These are phyloP conservation scores for Exsudoporus frostii DNA, from an alignment of 768 basidiomycete genomes.

Conservation along the genomic window DNA sequence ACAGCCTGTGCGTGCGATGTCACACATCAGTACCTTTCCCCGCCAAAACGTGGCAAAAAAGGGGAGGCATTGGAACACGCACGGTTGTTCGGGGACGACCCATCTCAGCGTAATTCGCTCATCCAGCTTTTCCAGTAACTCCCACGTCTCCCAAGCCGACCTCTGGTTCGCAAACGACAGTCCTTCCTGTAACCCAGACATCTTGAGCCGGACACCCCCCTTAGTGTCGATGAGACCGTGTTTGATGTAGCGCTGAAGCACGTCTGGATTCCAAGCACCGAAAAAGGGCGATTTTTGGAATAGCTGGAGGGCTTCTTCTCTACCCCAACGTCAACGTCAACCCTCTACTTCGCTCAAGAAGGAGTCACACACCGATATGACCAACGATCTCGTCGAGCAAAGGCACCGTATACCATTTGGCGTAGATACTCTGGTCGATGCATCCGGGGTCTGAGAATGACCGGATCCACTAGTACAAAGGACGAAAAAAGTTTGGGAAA, in stretches of 20 bases:
- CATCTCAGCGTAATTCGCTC: slow-evolving; percentile 27
- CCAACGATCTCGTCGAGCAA: slow-evolving; percentile 64
- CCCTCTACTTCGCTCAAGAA: not conserved
- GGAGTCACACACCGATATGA: slow-evolving; percentile 44
- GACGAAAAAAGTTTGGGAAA: slow-evolving; percentile 67
- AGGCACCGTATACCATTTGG: slow-evolving; percentile 39
- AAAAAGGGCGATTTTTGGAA: slow-evolving; percentile 66
- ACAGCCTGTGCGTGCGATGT: slow-evolving; percentile 7
- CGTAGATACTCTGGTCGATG: not conserved
- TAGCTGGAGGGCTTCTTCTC: slow-evolving; percentile 54
- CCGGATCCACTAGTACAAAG: slow-evolving; percentile 76
- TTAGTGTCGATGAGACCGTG: slow-evolving; percentile 43
- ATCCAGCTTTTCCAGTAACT: slow-evolving; percentile 25
- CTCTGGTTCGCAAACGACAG: slow-evolving; percentile 51
- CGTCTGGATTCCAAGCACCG: slow-evolving; percentile 61
- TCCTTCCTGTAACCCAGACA: slow-evolving; percentile 62
- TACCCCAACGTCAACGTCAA: slow-evolving; percentile 21
- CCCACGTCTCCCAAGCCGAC: slow-evolving; percentile 26
- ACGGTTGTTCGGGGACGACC: slow-evolving; percentile 27
- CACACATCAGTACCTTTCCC: not conserved
- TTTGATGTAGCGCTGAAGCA: slow-evolving; percentile 58
- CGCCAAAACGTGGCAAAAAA: not conserved
- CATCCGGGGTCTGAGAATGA: slow-evolving; percentile 41
- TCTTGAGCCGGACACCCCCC: slow-evolving; percentile 58
- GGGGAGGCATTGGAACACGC: not conserved